Evolutionary conservation across 495 filamentous ascomycete species (phyloP).

Genomic region (Penicillium dipodomyicola): DNA sequence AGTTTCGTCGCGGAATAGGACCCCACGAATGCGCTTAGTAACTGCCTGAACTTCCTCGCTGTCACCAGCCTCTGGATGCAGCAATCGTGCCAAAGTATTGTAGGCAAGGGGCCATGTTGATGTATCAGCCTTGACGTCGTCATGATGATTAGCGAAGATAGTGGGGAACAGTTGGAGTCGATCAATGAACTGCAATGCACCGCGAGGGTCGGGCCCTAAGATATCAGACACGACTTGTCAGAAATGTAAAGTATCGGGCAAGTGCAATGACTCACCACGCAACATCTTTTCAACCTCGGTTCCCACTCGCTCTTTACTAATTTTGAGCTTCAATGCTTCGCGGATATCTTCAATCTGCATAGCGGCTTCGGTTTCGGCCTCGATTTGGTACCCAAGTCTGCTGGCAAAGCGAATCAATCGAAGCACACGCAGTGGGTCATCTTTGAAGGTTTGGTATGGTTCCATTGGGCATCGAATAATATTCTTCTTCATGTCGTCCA

Average conservation of each 20-base stretch:
- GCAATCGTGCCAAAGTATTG: constrained; percentile 32
- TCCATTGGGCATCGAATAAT: constrained; percentile 84
- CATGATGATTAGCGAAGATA: constrained; percentile 62
- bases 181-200: constrained; percentile 70
- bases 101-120: constrained; percentile 43
- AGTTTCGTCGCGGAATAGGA: constrained; percentile 57
- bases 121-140: constrained; percentile 47
- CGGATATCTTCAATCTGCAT: constrained; percentile 77
- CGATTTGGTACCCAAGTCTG: constrained; percentile 74
- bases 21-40: constrained; percentile 34
- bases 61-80: constrained; percentile 20
- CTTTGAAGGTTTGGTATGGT: constrained; percentile 88
- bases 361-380: constrained; percentile 58
- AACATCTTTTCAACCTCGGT: constrained; percentile 90
- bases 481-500: constrained; percentile 67
- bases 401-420: constrained; percentile 88
- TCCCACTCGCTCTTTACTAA: constrained; percentile 84
- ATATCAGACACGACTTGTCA: neutral
- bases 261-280: constrained; percentile 51
- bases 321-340: constrained; percentile 77
- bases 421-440: constrained; percentile 90
- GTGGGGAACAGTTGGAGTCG: constrained; percentile 70
- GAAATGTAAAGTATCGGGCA: neutral
- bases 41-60: constrained; percentile 10
- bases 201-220: constrained; percentile 64